Conservation (phyloP, 2,329 filamentous ascomycete species). For the Elsinoe arachidis region DNA sequence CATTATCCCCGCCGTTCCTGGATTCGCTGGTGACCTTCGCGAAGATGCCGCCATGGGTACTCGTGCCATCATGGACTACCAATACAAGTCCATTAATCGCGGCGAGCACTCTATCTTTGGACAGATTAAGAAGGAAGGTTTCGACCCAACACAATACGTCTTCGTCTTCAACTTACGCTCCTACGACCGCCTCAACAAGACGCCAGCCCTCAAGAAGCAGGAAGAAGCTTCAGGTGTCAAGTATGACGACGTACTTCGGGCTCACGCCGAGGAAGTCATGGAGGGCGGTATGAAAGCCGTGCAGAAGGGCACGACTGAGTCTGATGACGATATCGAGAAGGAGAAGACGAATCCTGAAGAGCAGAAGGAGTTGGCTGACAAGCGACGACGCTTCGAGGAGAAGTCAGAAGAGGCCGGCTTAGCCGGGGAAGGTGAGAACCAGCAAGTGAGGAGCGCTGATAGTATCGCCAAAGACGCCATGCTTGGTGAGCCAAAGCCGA, state of each 20-base stretch:
- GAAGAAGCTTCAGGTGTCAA: conserved; percentile 74
- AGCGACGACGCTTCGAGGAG: conserved; percentile 38
- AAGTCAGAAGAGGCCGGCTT: conserved; percentile 32
- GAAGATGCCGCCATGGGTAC: conserved; percentile 78
- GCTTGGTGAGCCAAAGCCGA: conserved; percentile 55
- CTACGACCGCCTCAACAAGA: conserved; percentile 87
- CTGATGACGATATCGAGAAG: conserved; percentile 26
- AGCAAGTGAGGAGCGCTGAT: conserved; percentile 38
- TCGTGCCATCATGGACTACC: conserved; percentile 94
- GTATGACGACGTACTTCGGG: conserved; percentile 79
- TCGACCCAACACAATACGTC: conserved; percentile 72
- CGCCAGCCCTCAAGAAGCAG: conserved; percentile 59
- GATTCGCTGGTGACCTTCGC: conserved; percentile 84
- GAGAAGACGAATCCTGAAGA: conserved; percentile 27
- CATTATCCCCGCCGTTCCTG: conserved; percentile 82
- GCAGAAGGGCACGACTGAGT: conserved; percentile 27
- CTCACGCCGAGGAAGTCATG: conserved; percentile 85
- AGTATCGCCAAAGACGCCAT: conserved; percentile 73
- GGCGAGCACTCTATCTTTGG: conserved; percentile 87
- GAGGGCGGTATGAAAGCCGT: conserved; percentile 59
- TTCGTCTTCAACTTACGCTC: conserved; percentile 91
- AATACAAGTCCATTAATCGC: conserved; percentile 91
- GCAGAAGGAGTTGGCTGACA: conserved; percentile 37
- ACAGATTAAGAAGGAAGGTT: conserved; percentile 61
- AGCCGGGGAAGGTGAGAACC: conserved; percentile 14